These are phyloP conservation scores for Ilex paraguariensis DNA, from an alignment of 305 asterid species.

Conservation along the genomic window DNA sequence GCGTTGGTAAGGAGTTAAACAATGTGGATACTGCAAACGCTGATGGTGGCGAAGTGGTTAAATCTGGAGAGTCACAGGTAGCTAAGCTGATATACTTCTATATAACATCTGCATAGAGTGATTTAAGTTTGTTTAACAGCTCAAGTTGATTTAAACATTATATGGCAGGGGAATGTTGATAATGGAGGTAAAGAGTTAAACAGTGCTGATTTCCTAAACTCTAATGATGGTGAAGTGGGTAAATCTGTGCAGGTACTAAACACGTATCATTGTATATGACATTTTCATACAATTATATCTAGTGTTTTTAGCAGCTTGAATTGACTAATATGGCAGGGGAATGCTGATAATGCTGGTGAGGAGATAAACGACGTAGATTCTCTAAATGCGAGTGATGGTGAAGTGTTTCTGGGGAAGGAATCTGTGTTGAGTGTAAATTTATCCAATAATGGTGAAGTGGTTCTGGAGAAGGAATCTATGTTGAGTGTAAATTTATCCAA, in stretches of 20 bases:
- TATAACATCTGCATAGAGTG: no score
- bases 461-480: no score
- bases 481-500: no score
- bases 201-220: conserved; percentile 14
- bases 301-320: not conserved
- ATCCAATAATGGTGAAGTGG: no score
- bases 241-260: not conserved
- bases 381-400: conserved; percentile 10
- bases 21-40: no score
- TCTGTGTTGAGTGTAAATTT: no score
- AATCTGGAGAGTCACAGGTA: not conserved
- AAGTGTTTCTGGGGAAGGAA: no score
- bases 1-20: no score
- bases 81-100: not conserved
- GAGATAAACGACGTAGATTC: conserved; percentile 10
- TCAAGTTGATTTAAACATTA: not conserved
- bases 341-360: conserved; percentile 10
- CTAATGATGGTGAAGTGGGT: not conserved
- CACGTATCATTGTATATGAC: not conserved
- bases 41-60: no score
- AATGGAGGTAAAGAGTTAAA: conserved; percentile 7
- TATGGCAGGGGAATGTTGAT: conserved; percentile 24
- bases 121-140: not conserved
- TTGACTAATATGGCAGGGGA: conserved; percentile 19
- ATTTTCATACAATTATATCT: no score